Percentiles rank a stretch among this genome's conserved stretches.
Evolutionary conservation across 148 eudicot species (phyloP).

Genomic region (Persicaria maculosa): DNA sequence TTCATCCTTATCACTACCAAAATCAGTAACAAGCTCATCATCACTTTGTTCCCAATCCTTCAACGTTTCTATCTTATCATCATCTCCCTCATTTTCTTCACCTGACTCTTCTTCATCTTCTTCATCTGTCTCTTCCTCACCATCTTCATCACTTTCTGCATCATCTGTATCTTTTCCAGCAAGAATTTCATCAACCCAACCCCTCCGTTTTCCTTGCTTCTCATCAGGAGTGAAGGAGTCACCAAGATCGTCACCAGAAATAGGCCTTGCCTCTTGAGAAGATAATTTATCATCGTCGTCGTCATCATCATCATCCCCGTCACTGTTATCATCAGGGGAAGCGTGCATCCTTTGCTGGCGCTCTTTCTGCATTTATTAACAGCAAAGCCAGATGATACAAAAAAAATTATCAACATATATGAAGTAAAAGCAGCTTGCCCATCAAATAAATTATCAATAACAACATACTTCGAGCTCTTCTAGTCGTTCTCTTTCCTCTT

Average conservation of each 20-base stretch:
- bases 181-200: constrained; percentile 62
- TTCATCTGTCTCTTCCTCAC: constrained; percentile 38
- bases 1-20: constrained; percentile 19
- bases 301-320: constrained; percentile 63
- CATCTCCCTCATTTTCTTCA: constrained; percentile 11
- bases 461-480: constrained; percentile 72
- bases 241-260: constrained; percentile 99
- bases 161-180: constrained; percentile 35
- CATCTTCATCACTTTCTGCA: constrained; percentile 37
- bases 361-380: constrained; percentile 47
- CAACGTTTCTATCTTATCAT: constrained; percentile 38
- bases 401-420: background rate
- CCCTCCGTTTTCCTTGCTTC: constrained; percentile 35
- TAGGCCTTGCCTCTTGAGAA: constrained; percentile 34
- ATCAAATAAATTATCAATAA: background rate
- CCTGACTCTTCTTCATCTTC: constrained; percentile 31
- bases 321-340: constrained; percentile 63
- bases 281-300: constrained; percentile 29
- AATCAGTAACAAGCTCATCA: constrained; percentile 47
- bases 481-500: constrained; percentile 86
- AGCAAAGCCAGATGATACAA: constrained; percentile 11
- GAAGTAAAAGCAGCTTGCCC: background rate
- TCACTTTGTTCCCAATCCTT: constrained; percentile 99
- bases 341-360: constrained; percentile 84
- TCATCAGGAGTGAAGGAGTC: constrained; percentile 74